Percentiles rank a stretch among this genome's conserved stretches.
Conservation (phyloP, 768 basidiomycete genomes). For the Boletus eberwhitei region DNA sequence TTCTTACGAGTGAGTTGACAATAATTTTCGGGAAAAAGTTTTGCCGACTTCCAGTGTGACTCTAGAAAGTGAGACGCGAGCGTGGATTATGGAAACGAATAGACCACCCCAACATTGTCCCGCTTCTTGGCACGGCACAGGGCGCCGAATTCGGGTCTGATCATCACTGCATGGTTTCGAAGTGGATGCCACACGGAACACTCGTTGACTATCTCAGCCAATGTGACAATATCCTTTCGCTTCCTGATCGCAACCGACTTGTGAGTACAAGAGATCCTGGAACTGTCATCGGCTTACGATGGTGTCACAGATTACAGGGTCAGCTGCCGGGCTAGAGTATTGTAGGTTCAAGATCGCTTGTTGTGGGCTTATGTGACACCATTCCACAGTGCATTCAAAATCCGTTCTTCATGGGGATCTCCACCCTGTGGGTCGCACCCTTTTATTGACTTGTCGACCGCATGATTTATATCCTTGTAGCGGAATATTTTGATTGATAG, state of each 20-base stretch:
- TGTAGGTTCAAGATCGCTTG: not conserved
- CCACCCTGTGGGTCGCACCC: not conserved
- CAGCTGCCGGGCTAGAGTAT: not conserved
- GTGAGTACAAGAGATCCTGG: not conserved
- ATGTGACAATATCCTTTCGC: not conserved
- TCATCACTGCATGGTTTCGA: slow-evolving; percentile 5
- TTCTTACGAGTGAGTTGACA: not conserved
- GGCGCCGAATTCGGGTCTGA: slow-evolving; percentile 1
- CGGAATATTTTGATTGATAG: slow-evolving; percentile 2
- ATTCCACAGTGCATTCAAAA: not conserved
- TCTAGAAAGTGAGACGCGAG: slow-evolving; percentile 6
- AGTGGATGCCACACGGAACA: slow-evolving; percentile 7
- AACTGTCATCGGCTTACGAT: not conserved
- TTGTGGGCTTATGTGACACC: not conserved
- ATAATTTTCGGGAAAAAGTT: not conserved
- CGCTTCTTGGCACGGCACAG: not conserved
- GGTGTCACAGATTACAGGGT: not conserved
- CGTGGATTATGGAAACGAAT: slow-evolving; percentile 5
- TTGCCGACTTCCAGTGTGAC: not conserved
- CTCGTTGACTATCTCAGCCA: not conserved
- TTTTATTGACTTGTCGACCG: not conserved
- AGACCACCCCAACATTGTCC: slow-evolving; percentile 9
- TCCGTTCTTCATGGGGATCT: not conserved
- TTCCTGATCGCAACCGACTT: no score
- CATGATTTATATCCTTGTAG: not conserved